Percentiles rank a stretch among this genome's conserved stretches.
Conservation (phyloP, 768 basidiomycete genomes). For the Termitomyces sp. region DNA sequence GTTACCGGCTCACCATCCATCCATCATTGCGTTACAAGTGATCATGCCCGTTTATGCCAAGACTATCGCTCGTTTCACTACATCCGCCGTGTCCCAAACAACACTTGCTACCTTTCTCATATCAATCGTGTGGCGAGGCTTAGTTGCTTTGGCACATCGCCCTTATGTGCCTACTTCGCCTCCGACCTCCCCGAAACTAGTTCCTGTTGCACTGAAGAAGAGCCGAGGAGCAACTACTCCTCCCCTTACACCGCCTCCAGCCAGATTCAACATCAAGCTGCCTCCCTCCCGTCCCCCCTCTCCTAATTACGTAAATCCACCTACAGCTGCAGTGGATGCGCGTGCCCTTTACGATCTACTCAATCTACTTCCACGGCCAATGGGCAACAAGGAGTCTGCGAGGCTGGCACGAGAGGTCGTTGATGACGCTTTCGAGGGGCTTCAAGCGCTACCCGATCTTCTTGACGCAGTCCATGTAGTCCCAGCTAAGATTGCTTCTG, state of each 20-base stretch:
- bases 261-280: constrained; percentile 62
- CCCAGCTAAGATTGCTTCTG: constrained; percentile 18
- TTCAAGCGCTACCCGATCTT: constrained; percentile 51
- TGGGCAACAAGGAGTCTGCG: constrained; percentile 38
- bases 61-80: constrained; percentile 51
- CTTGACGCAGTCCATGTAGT: constrained; percentile 40
- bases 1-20: constrained; percentile 43
- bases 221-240: constrained; percentile 42
- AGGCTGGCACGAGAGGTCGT: constrained; percentile 74
- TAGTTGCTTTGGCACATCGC: constrained; percentile 70
- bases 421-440: constrained; percentile 68
- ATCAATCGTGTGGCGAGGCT: constrained; percentile 66
- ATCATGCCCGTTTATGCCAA: constrained; percentile 60
- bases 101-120: constrained; percentile 68
- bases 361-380: constrained; percentile 55
- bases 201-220: constrained; percentile 32
- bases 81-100: constrained; percentile 49
- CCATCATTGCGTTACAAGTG: constrained; percentile 52
- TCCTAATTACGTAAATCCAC: constrained; percentile 27
- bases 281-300: constrained; percentile 67
- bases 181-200: constrained; percentile 32
- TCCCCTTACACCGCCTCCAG: constrained; percentile 50
- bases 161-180: constrained; percentile 32
- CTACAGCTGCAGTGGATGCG: constrained; percentile 52
- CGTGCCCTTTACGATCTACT: constrained; percentile 61